Percentiles rank a stretch among this genome's conserved stretches.
These are phyloP conservation scores for Colletotrichum viniferum DNA, from an alignment of 2,329 filamentous ascomycete genomes.

Conservation along the genomic window DNA sequence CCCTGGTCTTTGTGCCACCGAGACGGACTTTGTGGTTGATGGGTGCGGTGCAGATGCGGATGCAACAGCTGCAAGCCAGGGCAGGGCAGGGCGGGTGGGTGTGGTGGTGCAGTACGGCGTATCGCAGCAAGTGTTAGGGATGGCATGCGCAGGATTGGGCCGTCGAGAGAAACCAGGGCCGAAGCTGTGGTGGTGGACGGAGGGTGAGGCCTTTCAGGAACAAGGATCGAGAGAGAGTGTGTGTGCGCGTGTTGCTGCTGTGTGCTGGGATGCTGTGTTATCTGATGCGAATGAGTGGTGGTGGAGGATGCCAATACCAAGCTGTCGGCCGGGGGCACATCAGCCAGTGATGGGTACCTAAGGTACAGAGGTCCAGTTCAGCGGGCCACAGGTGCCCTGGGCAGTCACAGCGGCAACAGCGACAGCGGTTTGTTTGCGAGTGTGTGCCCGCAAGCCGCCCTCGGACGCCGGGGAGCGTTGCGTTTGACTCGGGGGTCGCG, in stretches of 20 bases:
- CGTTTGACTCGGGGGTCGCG: conserved; percentile 1
- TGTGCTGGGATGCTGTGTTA: background rate
- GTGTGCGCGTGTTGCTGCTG: background rate
- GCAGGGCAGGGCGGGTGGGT: background rate
- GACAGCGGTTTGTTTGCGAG: background rate
- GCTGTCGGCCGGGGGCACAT: background rate
- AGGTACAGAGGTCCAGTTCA: background rate
- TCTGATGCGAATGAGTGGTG: background rate
- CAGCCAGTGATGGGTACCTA: background rate
- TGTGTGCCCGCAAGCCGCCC: background rate
- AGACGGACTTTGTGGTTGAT: background rate
- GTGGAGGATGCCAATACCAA: background rate
- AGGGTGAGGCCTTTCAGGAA: background rate
- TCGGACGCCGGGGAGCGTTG: background rate
- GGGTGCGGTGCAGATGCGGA: background rate
- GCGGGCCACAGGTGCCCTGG: background rate
- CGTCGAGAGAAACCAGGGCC: background rate
- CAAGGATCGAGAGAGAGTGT: background rate
- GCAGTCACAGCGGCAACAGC: background rate
- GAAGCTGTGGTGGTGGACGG: background rate
- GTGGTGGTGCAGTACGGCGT: background rate
- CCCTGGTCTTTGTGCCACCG: background rate
- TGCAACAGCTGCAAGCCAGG: background rate
- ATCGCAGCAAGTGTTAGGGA: background rate
- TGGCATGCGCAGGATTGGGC: background rate